Conservation (phyloP, 1,139 yeast species). For the Pichia sp. region DNA sequence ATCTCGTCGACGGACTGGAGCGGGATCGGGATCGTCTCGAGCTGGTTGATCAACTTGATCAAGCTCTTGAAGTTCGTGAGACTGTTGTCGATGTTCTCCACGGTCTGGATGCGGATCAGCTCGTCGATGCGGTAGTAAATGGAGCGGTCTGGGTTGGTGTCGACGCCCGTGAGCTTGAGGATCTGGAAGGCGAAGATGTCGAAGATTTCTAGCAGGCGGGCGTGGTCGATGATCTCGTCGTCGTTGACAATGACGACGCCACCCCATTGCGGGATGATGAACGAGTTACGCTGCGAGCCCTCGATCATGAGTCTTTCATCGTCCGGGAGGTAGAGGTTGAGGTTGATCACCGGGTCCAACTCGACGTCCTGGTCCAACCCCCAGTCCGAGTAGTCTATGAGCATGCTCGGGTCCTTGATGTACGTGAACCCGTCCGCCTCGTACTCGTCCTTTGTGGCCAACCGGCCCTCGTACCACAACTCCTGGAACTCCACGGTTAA, state of each 20-base stretch:
- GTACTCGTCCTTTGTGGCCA: slow-evolving; percentile 12
- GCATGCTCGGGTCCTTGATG: slow-evolving; percentile 52
- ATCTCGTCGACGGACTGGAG: slow-evolving; percentile 52
- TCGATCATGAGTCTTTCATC: slow-evolving; percentile 39
- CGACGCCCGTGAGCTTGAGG: slow-evolving; percentile 67
- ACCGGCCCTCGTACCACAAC: slow-evolving; percentile 50
- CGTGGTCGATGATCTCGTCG: slow-evolving; percentile 28
- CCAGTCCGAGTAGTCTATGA: slow-evolving; percentile 78
- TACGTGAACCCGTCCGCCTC: slow-evolving; percentile 2
- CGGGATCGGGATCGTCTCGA: slow-evolving; percentile 82
- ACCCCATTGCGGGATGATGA: slow-evolving; percentile 91
- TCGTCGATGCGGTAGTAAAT: slow-evolving; percentile 63
- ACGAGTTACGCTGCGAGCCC: slow-evolving; percentile 57
- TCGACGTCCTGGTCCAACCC: slow-evolving; percentile 49
- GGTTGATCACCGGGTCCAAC: slow-evolving; percentile 65
- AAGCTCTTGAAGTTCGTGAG: slow-evolving; percentile 66
- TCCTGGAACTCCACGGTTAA: slow-evolving; percentile 78
- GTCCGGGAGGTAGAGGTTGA: slow-evolving; percentile 63
- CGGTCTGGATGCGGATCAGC: slow-evolving; percentile 53
- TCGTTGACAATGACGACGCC: slow-evolving; percentile 54
- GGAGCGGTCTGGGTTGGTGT: slow-evolving; percentile 46
- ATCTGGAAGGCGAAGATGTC: slow-evolving; percentile 74
- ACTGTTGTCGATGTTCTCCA: slow-evolving; percentile 49
- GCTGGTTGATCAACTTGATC: slow-evolving; percentile 59
- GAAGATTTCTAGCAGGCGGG: slow-evolving; percentile 54